phyloP scores from a whole-genome alignment of 371 early-diverging fungal species.

The Globomyces sp. region DNA sequence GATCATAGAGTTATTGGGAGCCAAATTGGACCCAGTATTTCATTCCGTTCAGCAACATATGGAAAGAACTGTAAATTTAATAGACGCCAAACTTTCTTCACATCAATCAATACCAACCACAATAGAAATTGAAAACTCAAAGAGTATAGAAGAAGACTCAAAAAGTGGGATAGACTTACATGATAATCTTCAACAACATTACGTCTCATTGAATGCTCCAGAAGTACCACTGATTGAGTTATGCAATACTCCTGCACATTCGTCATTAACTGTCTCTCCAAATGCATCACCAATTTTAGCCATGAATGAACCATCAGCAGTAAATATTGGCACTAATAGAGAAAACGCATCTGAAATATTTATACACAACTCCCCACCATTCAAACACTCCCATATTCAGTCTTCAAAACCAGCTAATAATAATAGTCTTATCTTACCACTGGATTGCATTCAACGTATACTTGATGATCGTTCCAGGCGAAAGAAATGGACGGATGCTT shows the following conservation, averaged over 20 bases:
- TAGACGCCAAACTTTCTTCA: neutral
- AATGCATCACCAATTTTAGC: neutral
- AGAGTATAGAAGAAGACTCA: neutral
- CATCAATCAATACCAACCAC: neutral
- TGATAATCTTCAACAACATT: neutral
- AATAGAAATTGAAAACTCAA: neutral
- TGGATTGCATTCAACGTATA: neutral
- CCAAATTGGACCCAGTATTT: constrained; percentile 4
- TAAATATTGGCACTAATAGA: neutral
- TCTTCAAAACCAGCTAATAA: neutral
- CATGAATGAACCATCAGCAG: neutral
- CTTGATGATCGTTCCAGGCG: neutral
- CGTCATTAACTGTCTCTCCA: too few relatives aligned
- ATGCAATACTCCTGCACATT: too few relatives aligned
- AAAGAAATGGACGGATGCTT: constrained; percentile 3
- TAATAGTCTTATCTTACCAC: neutral
- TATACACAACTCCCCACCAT: neutral
- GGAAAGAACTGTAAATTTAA: neutral
- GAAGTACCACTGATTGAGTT: neutral
- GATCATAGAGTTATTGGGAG: neutral
- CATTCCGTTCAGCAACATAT: constrained; percentile 6
- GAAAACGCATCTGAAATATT: neutral
- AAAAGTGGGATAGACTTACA: neutral
- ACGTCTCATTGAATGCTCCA: neutral
- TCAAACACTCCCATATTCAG: neutral